Evolutionary conservation across 148 eudicot species (phyloP).

Genomic region (Beta vulgaris): DNA sequence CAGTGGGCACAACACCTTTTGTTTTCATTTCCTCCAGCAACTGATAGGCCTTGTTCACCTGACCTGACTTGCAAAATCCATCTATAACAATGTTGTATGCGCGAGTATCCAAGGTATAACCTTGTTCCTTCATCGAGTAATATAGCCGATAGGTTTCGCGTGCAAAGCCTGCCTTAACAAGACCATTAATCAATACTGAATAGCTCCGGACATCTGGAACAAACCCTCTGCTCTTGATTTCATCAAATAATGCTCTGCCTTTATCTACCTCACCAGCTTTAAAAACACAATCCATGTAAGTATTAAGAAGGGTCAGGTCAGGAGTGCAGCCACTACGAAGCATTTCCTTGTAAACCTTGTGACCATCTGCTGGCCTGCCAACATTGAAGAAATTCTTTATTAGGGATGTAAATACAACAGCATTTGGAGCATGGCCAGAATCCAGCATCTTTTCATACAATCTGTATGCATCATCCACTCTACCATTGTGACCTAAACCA

Average conservation of each 20-base stretch:
- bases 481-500: constrained; percentile 75
- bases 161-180: constrained; percentile 80
- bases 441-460: constrained; percentile 83
- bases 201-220: constrained; percentile 81
- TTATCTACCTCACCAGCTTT: constrained; percentile 83
- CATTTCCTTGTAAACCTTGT: constrained; percentile 94
- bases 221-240: constrained; percentile 65
- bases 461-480: constrained; percentile 85
- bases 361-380: constrained; percentile 75
- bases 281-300: constrained; percentile 93
- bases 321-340: constrained; percentile 59
- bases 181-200: constrained; percentile 85
- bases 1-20: constrained; percentile 70
- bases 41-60: constrained; percentile 91
- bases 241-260: constrained; percentile 75
- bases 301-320: constrained; percentile 76
- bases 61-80: constrained; percentile 88
- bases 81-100: constrained; percentile 87
- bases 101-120: constrained; percentile 66
- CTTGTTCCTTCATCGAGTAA: constrained; percentile 82
- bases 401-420: constrained; percentile 81
- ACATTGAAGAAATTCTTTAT: constrained; percentile 67
- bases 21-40: constrained; percentile 90
- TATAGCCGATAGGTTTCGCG: constrained; percentile 75
- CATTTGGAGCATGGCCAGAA: constrained; percentile 57